Evolutionary conservation across 2,329 filamentous ascomycete species (phyloP), one percentile per base, ranked within the genome.

Genomic region (Colletotrichum sp.): DNA sequence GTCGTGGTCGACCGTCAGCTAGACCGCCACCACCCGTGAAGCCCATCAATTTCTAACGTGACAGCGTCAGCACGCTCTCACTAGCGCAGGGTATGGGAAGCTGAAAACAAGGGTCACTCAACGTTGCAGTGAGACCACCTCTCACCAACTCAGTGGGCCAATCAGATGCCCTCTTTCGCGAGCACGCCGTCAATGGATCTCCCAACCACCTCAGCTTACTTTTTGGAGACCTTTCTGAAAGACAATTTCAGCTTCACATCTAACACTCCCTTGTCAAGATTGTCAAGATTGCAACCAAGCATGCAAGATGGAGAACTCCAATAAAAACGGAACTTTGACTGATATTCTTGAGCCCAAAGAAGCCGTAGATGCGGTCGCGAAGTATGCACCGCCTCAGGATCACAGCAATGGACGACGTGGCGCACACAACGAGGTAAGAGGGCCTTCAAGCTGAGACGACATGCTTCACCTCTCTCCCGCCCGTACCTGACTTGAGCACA

Each of bases 221-320:
- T 48, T 48, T 21, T 48, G 43, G 43, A 48, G 43, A 48, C 43
- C 9, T 48, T 48, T 48, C 10, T n/a, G 43, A 2, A 12, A 48
- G 43, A 21, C 43, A n/a, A n/a, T 21, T 9, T 48, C 43, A 48
- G 43, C 18, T 48, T 48, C 18, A 3, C 8, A n/a, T 43, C 16
- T 4, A 2, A 43, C 38, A n/a, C 43, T 48, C 9, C 18, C 43
- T 48, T 4, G 18, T n/a, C 18, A 48, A 1, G 0, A 12, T 48
- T 4, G 18, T n/a, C 18, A 48, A 1, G 0, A 12, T 48, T 48
- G 43, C 43, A 0, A n/a, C 10, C 9, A 21, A 48, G 18, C 5
- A 1, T 48, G 18, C 43, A 48, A 48, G 18, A 48, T 48, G 43
- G 43, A 48, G 43, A 48, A n/a, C 9, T 0, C 0, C 9, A 6